These are phyloP conservation scores for Ascochyta rabiei DNA, from an alignment of 2,329 filamentous ascomycete genomes.

Conservation along the genomic window DNA sequence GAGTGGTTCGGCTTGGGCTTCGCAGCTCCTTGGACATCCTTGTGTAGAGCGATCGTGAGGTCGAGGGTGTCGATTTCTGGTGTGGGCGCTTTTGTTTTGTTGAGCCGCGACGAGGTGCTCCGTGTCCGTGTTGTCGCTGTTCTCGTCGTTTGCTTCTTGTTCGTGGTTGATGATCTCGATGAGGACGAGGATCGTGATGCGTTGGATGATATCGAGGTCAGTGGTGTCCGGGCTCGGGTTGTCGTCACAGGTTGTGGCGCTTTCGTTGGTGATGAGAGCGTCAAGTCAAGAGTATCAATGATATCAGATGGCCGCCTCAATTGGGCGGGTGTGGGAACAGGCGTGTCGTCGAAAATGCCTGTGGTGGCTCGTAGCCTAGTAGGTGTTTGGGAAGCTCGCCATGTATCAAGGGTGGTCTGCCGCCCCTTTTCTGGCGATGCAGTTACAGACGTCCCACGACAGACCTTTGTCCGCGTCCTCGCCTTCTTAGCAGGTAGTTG, in stretches of 20 bases:
- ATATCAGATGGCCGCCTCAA: conserved; percentile 21
- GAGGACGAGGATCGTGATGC: conserved; percentile 22
- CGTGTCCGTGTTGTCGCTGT: conserved; percentile 12
- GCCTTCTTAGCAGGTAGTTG: conserved; percentile 33
- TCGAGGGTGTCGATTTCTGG: conserved; percentile 32
- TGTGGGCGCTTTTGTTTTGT: conserved; percentile 23
- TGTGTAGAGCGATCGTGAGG: conserved; percentile 14
- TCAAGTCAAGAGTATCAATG: conserved; percentile 40
- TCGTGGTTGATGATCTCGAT: conserved; percentile 8
- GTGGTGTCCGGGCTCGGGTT: conserved; percentile 25
- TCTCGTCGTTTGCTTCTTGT: conserved; percentile 6
- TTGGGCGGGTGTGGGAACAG: conserved; percentile 23
- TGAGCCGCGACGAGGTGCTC: conserved; percentile 31
- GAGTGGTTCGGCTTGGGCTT: background rate
- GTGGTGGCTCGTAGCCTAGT: conserved; percentile 22
- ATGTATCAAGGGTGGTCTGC: conserved; percentile 42
- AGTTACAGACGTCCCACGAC: conserved; percentile 21
- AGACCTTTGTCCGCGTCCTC: conserved; percentile 18
- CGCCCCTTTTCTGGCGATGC: conserved; percentile 27
- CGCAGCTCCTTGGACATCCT: background rate
- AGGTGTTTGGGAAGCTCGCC: conserved; percentile 36
- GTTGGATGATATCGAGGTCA: conserved; percentile 37
- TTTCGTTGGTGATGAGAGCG: conserved; percentile 30
- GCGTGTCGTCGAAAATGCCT: conserved; percentile 9
- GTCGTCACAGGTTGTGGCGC: conserved; percentile 2